Conservation (phyloP, 345 rosid species). For the Euphorbia lathyris region DNA sequence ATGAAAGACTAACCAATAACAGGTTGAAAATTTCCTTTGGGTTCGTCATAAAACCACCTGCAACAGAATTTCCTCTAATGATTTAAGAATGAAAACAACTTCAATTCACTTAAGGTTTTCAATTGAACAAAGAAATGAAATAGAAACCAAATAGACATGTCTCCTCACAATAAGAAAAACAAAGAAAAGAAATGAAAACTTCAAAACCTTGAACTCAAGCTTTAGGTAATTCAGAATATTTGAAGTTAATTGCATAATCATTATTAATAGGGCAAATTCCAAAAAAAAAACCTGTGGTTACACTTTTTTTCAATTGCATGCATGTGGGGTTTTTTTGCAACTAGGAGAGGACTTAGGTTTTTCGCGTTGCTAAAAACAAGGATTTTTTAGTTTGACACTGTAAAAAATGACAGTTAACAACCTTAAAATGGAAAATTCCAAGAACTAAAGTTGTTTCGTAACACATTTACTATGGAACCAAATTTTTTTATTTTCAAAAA, state of each 20-base stretch:
- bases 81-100: neutral
- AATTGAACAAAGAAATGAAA: neutral
- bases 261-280: too few relatives aligned
- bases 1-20: slow-evolving; percentile 38
- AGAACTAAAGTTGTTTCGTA: too few relatives aligned
- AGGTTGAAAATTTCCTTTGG: slow-evolving; percentile 53
- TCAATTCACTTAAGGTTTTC: neutral
- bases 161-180: neutral
- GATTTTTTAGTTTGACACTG: too few relatives aligned
- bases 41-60: slow-evolving; percentile 71
- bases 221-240: neutral
- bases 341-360: too few relatives aligned
- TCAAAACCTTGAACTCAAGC: neutral
- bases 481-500: too few relatives aligned
- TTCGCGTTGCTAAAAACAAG: too few relatives aligned
- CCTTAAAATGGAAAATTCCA: too few relatives aligned
- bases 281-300: too few relatives aligned
- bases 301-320: too few relatives aligned
- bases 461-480: too few relatives aligned
- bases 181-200: neutral
- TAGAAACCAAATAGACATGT: neutral
- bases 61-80: slow-evolving; percentile 16
- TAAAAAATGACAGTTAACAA: too few relatives aligned
- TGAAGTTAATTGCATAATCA: neutral
- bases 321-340: too few relatives aligned